phyloP scores from a whole-genome alignment of 2,329 filamentous ascomycete genomes.

The Penicillium polonicum region DNA sequence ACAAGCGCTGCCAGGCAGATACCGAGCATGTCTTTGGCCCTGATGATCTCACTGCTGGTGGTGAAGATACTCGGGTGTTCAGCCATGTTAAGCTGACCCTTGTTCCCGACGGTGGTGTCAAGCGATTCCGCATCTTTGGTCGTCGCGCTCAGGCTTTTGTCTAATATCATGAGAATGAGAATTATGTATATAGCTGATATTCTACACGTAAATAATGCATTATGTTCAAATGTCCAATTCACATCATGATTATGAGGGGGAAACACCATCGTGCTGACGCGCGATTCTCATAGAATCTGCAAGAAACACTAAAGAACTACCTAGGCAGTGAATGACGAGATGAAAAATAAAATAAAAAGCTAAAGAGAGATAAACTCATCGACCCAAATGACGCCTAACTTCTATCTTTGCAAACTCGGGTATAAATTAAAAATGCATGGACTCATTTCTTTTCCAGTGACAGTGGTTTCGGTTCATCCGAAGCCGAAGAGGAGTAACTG shows the following conservation, averaged over 20 bases:
- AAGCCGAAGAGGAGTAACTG: constrained; percentile 28
- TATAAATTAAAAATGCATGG: constrained; percentile 21
- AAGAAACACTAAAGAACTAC: background rate
- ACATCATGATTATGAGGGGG: background rate
- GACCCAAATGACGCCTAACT: constrained; percentile 16
- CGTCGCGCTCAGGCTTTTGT: constrained; percentile 44
- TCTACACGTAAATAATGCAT: background rate
- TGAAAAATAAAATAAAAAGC: background rate
- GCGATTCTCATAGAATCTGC: background rate
- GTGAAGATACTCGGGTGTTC: constrained; percentile 65
- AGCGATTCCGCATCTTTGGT: constrained; percentile 76
- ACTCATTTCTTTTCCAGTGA: constrained; percentile 24
- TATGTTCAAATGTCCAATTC: background rate
- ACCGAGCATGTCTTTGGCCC: constrained; percentile 43
- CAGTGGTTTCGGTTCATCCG: constrained; percentile 25
- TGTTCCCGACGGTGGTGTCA: constrained; percentile 90
- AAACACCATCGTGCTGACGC: background rate
- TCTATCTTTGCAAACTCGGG: constrained; percentile 19
- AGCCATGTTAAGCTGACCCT: constrained; percentile 89
- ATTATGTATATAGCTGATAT: constrained; percentile 3
- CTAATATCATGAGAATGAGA: constrained; percentile 1
- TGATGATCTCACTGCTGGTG: constrained; percentile 33
- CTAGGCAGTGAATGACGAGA: background rate
- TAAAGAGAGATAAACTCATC: constrained; percentile 1
- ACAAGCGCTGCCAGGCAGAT: constrained; percentile 41